phyloP scores from a whole-genome alignment of 306 rosid species.

The Leucaena leucocephala region DNA sequence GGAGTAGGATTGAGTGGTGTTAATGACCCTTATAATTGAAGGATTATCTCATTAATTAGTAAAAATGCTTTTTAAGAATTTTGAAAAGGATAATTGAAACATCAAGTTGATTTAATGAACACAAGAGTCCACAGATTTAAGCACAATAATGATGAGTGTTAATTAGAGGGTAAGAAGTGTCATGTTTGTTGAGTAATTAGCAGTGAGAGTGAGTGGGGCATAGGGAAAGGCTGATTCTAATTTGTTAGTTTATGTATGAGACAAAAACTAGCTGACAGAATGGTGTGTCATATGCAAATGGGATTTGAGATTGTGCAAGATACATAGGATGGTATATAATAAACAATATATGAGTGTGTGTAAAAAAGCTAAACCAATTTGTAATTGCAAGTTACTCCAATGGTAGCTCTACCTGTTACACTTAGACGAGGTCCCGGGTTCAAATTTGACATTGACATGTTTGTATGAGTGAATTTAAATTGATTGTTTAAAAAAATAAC shows the following conservation, averaged over 20 bases:
- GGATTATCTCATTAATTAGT: slow-evolving; percentile 20
- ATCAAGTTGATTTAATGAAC: slow-evolving; percentile 5
- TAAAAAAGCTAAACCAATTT: too few species aligned
- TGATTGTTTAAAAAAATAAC: too few species aligned
- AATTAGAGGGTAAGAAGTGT: slow-evolving; percentile 36
- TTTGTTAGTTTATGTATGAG: slow-evolving; percentile 49
- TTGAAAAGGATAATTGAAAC: slow-evolving; percentile 19
- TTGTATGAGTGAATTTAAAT: too few species aligned
- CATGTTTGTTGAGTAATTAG: slow-evolving; percentile 38
- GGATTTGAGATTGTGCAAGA: not conserved
- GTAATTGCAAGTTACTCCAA: too few species aligned
- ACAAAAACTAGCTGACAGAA: slow-evolving; percentile 47
- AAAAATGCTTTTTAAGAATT: not conserved
- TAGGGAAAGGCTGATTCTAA: slow-evolving; percentile 41
- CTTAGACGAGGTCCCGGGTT: too few species aligned
- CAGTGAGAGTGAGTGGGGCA: slow-evolving; percentile 31
- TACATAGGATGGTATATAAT: not conserved
- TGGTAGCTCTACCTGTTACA: too few species aligned
- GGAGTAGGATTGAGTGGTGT: not conserved
- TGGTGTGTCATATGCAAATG: slow-evolving; percentile 33
- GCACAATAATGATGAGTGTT: slow-evolving; percentile 29
- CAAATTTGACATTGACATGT: too few species aligned
- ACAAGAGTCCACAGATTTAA: slow-evolving; percentile 10
- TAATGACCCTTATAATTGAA: slow-evolving; percentile 1
- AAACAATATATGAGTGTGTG: too few species aligned